Percentiles rank a stretch among this genome's conserved stretches.
phyloP scores from a whole-genome alignment of 2,329 filamentous ascomycete species.

The Trichoderma oligosporum region DNA sequence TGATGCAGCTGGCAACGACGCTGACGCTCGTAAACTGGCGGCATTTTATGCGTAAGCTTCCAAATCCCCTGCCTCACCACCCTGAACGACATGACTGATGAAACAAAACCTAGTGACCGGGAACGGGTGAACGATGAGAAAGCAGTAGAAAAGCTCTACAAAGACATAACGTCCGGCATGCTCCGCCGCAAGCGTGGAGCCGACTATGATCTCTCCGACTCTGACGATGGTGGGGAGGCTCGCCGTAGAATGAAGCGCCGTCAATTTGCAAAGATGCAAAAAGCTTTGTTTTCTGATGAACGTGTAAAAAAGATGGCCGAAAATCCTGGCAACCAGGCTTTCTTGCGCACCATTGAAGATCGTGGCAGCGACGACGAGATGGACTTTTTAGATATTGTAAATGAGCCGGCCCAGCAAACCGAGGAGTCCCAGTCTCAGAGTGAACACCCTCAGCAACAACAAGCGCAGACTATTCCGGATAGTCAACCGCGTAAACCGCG shows the following conservation, averaged over 20 bases:
- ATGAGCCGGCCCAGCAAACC: conserved; percentile 29
- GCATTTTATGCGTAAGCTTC: conserved; percentile 82
- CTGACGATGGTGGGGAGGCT: conserved; percentile 79
- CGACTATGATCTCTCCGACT: conserved; percentile 83
- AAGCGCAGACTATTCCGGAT: conserved; percentile 43
- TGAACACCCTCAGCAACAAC: conserved; percentile 25
- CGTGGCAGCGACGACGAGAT: conserved; percentile 70
- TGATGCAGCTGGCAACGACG: conserved; percentile 71
- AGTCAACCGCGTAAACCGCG: conserved; percentile 46
- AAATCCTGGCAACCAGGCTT: conserved; percentile 84
- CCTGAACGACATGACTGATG: conserved; percentile 16
- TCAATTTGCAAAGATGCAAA: conserved; percentile 88
- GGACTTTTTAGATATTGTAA: conserved; percentile 62
- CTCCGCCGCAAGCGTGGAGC: conserved; percentile 79
- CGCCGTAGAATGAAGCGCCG: conserved; percentile 75
- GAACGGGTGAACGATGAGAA: conserved; percentile 80
- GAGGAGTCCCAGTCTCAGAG: conserved; percentile 38
- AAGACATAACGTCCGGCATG: conserved; percentile 84
- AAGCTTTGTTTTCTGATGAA: conserved; percentile 81
- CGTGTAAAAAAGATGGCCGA: conserved; percentile 86
- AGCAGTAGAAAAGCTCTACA: conserved; percentile 84
- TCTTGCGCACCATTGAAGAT: conserved; percentile 86
- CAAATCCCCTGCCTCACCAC: neutral
- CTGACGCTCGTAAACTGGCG: conserved; percentile 76
- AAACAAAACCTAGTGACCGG: conserved; percentile 58